A percentile compares a stretch with the other conserved stretches of the same genome.
phyloP scores from a whole-genome alignment of 805 yeast species.

The Saturnispora bothae region DNA sequence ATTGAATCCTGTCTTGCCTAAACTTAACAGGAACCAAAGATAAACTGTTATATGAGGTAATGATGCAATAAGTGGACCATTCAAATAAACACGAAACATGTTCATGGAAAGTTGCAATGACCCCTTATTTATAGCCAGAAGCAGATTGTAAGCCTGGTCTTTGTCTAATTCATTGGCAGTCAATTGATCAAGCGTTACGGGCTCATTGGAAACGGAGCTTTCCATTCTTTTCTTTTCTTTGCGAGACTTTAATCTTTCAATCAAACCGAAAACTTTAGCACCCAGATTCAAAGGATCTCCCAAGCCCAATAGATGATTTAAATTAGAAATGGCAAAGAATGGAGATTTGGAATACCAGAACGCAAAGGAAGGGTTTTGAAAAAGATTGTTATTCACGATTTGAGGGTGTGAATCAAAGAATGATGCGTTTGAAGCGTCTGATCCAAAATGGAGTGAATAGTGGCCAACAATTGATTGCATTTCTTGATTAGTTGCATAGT shows the following conservation, averaged over 20 bases:
- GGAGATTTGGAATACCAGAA: conserved; percentile 74
- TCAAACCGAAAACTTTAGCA: conserved; percentile 61
- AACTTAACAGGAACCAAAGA: conserved; percentile 59
- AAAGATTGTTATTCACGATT: conserved; percentile 31
- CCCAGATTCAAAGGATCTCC: conserved; percentile 70
- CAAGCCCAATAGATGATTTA: conserved; percentile 65
- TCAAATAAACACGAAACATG: conserved; percentile 53
- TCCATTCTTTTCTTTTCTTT: conserved; percentile 55
- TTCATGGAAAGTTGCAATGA: conserved; percentile 60
- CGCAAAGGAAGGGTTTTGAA: conserved; percentile 21
- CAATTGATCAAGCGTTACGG: conserved; percentile 19
- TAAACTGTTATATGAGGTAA: conserved; percentile 69
- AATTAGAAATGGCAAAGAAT: conserved; percentile 65
- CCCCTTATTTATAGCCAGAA: conserved; percentile 23
- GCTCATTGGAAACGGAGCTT: conserved; percentile 16
- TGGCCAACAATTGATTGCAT: conserved; percentile 49
- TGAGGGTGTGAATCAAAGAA: conserved; percentile 36
- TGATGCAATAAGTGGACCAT: conserved; percentile 62
- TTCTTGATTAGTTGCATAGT: conserved; percentile 43
- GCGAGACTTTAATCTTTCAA: conserved; percentile 61
- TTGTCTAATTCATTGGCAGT: conserved; percentile 42
- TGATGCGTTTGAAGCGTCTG: conserved; percentile 52
- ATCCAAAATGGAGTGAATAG: conserved; percentile 57
- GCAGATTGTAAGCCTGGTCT: background rate
- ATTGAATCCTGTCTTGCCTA: conserved; percentile 45